Evolutionary conservation across 1,284 basidiomycete species (phyloP).

Genomic region (Crepidotus sp.): DNA sequence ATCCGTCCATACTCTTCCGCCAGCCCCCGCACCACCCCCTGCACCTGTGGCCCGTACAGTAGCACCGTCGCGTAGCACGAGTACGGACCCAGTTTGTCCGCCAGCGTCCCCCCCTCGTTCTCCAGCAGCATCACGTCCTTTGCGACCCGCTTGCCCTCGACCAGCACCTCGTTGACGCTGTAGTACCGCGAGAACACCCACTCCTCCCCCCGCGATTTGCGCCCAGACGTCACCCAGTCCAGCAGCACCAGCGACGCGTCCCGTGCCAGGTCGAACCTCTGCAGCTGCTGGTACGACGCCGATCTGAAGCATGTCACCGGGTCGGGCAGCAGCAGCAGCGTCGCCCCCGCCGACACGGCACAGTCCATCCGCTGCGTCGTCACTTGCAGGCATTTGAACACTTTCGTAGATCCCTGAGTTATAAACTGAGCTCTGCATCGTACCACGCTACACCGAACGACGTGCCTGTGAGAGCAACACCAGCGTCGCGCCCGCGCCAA

Average conservation of each 20-base stretch:
- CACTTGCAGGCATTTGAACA: slow-evolving; percentile 67
- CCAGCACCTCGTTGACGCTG: slow-evolving; percentile 77
- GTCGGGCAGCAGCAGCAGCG: slow-evolving; percentile 79
- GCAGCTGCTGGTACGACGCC: slow-evolving; percentile 77
- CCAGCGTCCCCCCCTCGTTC: slow-evolving; percentile 41
- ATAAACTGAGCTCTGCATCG: no score
- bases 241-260: slow-evolving; percentile 62
- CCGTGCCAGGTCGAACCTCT: slow-evolving; percentile 59
- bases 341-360: slow-evolving; percentile 39
- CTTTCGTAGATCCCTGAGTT: slow-evolving; percentile 82
- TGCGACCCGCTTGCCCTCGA: slow-evolving; percentile 55
- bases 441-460: no score
- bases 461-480: slow-evolving; percentile 77
- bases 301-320: slow-evolving; percentile 85
- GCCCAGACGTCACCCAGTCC: slow-evolving; percentile 89
- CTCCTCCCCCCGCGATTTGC: slow-evolving; percentile 71
- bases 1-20: slow-evolving; percentile 42
- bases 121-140: slow-evolving; percentile 75
- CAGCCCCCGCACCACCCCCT: slow-evolving; percentile 38
- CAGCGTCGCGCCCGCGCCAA: slow-evolving; percentile 50
- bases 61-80: slow-evolving; percentile 80
- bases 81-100: slow-evolving; percentile 62
- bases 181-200: slow-evolving; percentile 86
- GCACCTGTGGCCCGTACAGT: slow-evolving; percentile 57
- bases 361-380: slow-evolving; percentile 49